A percentile compares a stretch with the other conserved stretches of the same genome.
phyloP scores from a whole-genome alignment of 2,329 filamentous ascomycete genomes.

The Trichoderma asperellum region DNA sequence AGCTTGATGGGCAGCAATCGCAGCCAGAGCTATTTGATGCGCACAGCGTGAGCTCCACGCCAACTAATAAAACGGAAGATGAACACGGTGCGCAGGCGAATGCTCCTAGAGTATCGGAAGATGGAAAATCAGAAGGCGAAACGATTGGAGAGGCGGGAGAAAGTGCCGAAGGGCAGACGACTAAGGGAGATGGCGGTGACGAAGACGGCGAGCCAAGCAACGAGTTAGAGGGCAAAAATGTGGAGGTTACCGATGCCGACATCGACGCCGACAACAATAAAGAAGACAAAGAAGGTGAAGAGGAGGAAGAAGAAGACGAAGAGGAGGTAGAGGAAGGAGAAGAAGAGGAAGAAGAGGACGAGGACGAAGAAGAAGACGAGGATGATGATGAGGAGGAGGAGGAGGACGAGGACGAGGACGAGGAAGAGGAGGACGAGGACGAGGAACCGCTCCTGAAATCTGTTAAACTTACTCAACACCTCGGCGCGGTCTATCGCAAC shows the following conservation, averaged over 20 bases:
- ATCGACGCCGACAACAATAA: constrained; percentile 36
- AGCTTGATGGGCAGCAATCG: constrained; percentile 35
- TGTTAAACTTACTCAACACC: constrained; percentile 77
- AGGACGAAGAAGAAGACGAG: constrained; percentile 46
- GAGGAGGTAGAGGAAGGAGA: constrained; percentile 32
- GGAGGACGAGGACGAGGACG: constrained; percentile 64
- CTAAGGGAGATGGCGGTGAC: constrained; percentile 18
- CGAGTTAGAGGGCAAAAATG: constrained; percentile 29
- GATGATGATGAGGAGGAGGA: constrained; percentile 52
- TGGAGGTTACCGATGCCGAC: constrained; percentile 30
- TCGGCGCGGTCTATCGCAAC: constrained; percentile 85
- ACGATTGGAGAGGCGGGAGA: background rate
- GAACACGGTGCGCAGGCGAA: background rate
- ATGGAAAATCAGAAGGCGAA: constrained; percentile 29
- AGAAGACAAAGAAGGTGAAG: constrained; percentile 49
- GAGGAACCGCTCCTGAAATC: constrained; percentile 96
- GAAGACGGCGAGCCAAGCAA: background rate
- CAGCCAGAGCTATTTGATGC: constrained; percentile 16
- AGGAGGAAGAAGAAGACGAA: constrained; percentile 39
- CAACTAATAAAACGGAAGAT: constrained; percentile 3
- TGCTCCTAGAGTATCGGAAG: constrained; percentile 19
- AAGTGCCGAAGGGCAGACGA: background rate
- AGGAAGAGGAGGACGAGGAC: constrained; percentile 82
- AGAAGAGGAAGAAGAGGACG: constrained; percentile 35
- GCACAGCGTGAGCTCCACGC: constrained; percentile 4